These are phyloP conservation scores for Aspergillus terreus DNA, from an alignment of 2,329 filamentous ascomycete genomes.

Conservation along the genomic window DNA sequence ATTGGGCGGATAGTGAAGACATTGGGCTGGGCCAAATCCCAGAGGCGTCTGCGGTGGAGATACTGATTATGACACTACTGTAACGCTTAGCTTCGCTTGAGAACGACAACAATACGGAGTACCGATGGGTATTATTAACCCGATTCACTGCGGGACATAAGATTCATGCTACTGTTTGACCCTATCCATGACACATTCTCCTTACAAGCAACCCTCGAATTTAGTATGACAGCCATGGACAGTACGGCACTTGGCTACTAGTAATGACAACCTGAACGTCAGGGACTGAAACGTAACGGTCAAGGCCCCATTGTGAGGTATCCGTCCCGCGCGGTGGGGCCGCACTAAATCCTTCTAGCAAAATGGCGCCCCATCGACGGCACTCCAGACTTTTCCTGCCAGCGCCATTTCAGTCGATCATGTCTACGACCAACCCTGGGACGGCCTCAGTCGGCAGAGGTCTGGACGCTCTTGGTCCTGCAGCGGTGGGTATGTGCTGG, in stretches of 20 bases:
- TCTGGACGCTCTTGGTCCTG: conserved; percentile 5
- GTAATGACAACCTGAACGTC: conserved; percentile 3
- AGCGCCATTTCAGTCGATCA: conserved; percentile 4
- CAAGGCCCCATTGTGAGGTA: conserved; percentile 8
- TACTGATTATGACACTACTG: neutral
- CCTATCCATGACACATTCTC: neutral
- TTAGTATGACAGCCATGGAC: conserved; percentile 10
- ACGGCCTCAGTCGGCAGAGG: conserved; percentile 5
- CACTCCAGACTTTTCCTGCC: neutral
- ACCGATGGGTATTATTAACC: too few species aligned
- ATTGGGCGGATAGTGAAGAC: neutral
- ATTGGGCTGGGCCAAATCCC: neutral
- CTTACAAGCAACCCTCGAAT: neutral
- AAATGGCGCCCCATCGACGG: conserved; percentile 1
- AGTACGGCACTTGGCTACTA: conserved; percentile 6
- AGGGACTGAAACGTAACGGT: conserved; percentile 7
- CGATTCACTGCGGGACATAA: too few species aligned
- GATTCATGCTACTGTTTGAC: neutral
- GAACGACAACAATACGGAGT: neutral
- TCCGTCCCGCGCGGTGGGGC: conserved; percentile 7
- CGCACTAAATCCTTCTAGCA: conserved; percentile 3
- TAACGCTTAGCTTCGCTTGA: conserved; percentile 1
- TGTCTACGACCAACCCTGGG: neutral
- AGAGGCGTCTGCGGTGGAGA: neutral
- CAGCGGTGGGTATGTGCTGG: conserved; percentile 2